A percentile compares a stretch with the other conserved stretches of the same genome.
These are phyloP conservation scores for Colletotrichum nymphaeae DNA, from an alignment of 2,329 filamentous ascomycete genomes.

Conservation along the genomic window DNA sequence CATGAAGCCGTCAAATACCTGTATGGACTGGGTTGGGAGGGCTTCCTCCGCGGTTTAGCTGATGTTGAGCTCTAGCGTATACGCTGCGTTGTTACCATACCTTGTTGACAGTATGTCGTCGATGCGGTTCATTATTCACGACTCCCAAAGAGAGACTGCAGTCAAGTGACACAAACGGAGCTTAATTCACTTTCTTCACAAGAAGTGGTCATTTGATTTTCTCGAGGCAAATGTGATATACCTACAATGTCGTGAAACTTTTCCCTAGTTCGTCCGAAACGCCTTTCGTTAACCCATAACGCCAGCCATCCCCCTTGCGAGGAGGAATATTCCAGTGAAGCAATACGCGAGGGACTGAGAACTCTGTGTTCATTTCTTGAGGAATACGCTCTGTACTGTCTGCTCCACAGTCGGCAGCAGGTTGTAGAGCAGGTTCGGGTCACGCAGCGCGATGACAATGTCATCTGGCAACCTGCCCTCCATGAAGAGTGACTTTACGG, in stretches of 20 bases:
- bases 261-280: conserved; percentile 21
- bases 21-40: neutral
- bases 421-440: conserved; percentile 80
- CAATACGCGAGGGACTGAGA: neutral
- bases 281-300: conserved; percentile 10
- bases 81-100: neutral
- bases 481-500: conserved; percentile 57
- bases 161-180: neutral
- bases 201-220: neutral
- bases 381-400: conserved; percentile 61
- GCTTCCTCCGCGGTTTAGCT: neutral
- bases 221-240: conserved; percentile 3
- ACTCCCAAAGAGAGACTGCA: neutral
- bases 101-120: neutral
- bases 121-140: neutral
- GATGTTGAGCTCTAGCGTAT: neutral
- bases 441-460: conserved; percentile 79
- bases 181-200: neutral
- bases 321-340: neutral
- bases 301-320: neutral
- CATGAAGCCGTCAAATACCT: neutral
- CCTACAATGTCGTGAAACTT: conserved; percentile 2
- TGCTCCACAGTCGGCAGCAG: conserved; percentile 79
- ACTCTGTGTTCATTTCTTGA: conserved; percentile 5
- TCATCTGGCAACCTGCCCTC: conserved; percentile 73